Evolutionary conservation across 257 asterid species (phyloP), one percentile per base, ranked within the genome.

Genomic region (Plantago elongata): DNA sequence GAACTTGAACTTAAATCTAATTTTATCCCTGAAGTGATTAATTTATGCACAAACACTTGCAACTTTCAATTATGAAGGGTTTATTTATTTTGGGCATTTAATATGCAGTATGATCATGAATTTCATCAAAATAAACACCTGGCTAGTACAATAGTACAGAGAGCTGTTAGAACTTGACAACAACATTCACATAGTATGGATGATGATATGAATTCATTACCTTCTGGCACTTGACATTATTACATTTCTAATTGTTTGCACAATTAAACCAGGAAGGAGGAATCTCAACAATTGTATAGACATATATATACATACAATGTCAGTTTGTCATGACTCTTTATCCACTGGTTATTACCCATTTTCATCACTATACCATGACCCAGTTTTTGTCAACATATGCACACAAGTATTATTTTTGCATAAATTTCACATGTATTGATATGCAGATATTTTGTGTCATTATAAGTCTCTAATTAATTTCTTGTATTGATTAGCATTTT

Each of bases 191-290:
- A 45, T 70, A 73, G 79, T 51, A 77, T 15, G 49, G 45, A 66
- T 69, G 69, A 63, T 69, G 69, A 58, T 72, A 18, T 34, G 18
- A 45, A 63, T 34, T 45, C 66, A 60, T 77, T 78, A 69, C 72
- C 81, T 76, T 83, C 69, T 30, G 13, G 61, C 86, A 83, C 69
- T 57, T 67, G 90, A 83, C 86, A 63, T 64, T 64, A 63, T 64
- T 64, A 77, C 90, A 76, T 46, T 62, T 65, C 22, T 15, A 48
- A 34, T 54, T 52, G 2, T 11, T 30, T 52, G 29, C 57, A 64
- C 81, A 77, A 63, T 67, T 78, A 15, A 44, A 40, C 17, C 59
- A 65, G 69, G 67, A 68, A 59, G 45, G 45, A 45, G 37, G 37
- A 45, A n/a, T 7, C 40, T 16, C 10, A 51, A 51, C 5, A 17